Evolutionary conservation across 495 filamentous ascomycete species (phyloP).

Genomic region (Xylaria palmicola): DNA sequence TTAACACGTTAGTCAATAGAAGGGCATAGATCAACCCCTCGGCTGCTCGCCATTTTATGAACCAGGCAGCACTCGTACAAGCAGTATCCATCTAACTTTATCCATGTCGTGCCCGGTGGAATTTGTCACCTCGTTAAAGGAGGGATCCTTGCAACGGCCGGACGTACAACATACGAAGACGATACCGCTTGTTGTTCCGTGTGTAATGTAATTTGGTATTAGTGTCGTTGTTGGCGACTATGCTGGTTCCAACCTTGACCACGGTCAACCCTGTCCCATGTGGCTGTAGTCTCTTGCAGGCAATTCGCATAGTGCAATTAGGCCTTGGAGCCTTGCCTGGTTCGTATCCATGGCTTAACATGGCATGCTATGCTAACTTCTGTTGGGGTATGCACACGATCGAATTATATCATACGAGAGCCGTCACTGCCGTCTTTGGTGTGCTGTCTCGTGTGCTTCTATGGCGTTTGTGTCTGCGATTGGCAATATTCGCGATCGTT

Average conservation of each 20-base stretch:
- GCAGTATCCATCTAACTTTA: too few species aligned
- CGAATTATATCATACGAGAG: background rate
- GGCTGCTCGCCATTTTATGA: too few species aligned
- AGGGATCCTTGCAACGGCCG: too few species aligned
- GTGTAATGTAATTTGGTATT: background rate
- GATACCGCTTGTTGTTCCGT: background rate
- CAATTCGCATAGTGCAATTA: background rate
- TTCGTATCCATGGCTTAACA: background rate
- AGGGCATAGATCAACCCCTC: too few species aligned
- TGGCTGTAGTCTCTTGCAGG: background rate
- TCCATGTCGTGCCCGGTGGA: too few species aligned
- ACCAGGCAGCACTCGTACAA: too few species aligned
- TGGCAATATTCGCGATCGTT: slow-evolving; percentile 29
- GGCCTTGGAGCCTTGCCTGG: background rate
- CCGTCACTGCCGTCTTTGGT: background rate
- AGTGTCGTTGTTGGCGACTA: too few species aligned
- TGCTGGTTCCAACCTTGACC: background rate
- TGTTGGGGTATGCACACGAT: background rate
- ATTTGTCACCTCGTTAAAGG: too few species aligned
- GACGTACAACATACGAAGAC: too few species aligned
- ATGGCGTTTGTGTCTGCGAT: background rate
- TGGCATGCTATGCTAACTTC: background rate
- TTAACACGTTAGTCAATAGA: too few species aligned
- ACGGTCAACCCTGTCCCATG: background rate
- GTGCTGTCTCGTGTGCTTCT: background rate